Conservation (phyloP, 805 yeast species). For the Candida xyloterini region DNA sequence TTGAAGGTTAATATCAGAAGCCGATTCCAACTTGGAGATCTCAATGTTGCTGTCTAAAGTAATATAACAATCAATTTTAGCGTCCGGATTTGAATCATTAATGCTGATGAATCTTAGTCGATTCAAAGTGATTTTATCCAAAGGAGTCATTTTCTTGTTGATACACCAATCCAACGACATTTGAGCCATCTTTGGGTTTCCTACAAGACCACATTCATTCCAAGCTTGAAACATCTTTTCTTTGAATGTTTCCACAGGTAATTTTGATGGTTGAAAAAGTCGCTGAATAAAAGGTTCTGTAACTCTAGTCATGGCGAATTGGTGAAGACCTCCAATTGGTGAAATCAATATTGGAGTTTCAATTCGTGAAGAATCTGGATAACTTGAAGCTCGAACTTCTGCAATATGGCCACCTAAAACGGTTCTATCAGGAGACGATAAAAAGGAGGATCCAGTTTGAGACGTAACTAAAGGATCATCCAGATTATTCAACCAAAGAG, state of each 20-base stretch:
- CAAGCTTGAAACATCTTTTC: constrained; percentile 19
- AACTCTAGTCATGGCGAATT: constrained; percentile 33
- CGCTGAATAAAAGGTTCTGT: constrained; percentile 19
- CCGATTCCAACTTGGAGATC: constrained; percentile 10
- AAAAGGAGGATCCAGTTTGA: constrained; percentile 21
- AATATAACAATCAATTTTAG: constrained; percentile 30
- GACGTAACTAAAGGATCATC: constrained; percentile 24
- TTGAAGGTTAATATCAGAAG: constrained; percentile 10
- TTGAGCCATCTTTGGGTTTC: constrained; percentile 33
- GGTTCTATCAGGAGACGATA: constrained; percentile 10
- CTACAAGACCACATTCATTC: constrained; percentile 21
- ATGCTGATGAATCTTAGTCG: constrained; percentile 29
- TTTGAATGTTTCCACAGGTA: constrained; percentile 13
- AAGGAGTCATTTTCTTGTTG: constrained; percentile 28
- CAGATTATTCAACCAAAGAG: constrained; percentile 31
- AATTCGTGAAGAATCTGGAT: background rate
- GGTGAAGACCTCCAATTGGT: constrained; percentile 43
- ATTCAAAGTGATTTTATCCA: constrained; percentile 26
- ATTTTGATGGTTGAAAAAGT: constrained; percentile 18
- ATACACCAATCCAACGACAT: constrained; percentile 32
- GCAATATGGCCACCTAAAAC: constrained; percentile 19
- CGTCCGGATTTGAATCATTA: constrained; percentile 3
- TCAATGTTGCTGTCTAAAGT: constrained; percentile 30
- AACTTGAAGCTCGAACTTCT: constrained; percentile 7
- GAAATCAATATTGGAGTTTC: constrained; percentile 33